Evolutionary conservation across 2,329 filamentous ascomycete genomes (phyloP).

Genomic region (Talaromyces sp.): DNA sequence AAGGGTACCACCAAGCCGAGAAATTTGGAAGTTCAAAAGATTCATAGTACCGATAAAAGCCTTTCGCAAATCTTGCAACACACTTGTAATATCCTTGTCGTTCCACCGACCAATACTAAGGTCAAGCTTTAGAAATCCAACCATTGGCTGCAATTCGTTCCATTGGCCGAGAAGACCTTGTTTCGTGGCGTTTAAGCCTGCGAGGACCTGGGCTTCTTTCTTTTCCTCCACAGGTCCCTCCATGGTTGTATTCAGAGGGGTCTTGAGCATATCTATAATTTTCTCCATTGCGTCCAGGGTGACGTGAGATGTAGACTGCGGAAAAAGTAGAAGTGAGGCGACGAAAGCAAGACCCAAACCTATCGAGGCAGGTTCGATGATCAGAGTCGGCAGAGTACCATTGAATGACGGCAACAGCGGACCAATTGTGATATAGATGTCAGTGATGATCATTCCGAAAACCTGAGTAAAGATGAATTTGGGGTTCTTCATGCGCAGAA

Average conservation of each 20-base stretch:
- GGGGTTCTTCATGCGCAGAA: constrained; percentile 45
- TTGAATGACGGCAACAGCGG: constrained; percentile 46
- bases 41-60: constrained; percentile 3
- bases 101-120: constrained; percentile 48
- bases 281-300: constrained; percentile 39
- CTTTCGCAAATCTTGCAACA: background rate
- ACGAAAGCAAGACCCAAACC: constrained; percentile 48
- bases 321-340: constrained; percentile 50
- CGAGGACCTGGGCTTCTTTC: background rate
- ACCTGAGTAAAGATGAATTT: constrained; percentile 49
- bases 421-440: constrained; percentile 48
- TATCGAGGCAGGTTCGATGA: constrained; percentile 50
- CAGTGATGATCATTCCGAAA: constrained; percentile 50
- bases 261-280: constrained; percentile 31
- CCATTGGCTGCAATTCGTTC: constrained; percentile 5
- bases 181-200: background rate
- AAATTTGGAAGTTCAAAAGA: background rate
- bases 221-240: background rate
- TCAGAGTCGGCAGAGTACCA: constrained; percentile 38
- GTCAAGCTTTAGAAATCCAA: constrained; percentile 50
- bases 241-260: constrained; percentile 33
- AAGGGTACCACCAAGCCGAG: background rate
- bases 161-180: background rate
- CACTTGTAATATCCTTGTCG: constrained; percentile 13
- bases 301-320: constrained; percentile 50